phyloP scores from a whole-genome alignment of 352 stramenopile species.

The Peronosclerospora sorghi region DNA sequence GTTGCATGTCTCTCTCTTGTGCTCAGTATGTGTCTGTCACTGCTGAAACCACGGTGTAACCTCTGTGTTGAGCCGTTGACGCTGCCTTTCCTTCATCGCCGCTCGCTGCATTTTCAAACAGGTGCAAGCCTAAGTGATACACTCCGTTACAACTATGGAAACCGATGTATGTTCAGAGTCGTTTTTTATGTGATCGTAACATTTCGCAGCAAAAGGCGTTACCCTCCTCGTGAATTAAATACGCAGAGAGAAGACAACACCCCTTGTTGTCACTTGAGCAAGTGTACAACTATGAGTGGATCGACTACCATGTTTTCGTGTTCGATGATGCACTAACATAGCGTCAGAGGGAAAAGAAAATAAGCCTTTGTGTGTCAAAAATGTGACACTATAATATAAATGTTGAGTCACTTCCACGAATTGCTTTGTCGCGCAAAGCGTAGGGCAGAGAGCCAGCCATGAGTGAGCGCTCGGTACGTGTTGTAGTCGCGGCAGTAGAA shows the following conservation, averaged over 20 bases:
- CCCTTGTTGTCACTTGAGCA: no score
- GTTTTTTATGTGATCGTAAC: background rate
- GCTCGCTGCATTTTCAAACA: background rate
- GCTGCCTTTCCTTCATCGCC: conserved; percentile 8
- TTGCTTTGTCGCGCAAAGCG: background rate
- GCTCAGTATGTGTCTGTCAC: conserved; percentile 4
- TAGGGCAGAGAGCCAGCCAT: no score
- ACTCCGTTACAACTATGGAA: background rate
- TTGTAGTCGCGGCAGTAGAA: conserved; percentile 85
- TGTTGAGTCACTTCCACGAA: background rate
- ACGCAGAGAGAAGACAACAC: no score
- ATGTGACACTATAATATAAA: background rate
- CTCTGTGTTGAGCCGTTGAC: conserved; percentile 8
- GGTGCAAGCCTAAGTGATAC: no score
- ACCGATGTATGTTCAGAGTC: background rate
- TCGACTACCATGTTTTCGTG: no score
- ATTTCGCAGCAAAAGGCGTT: conserved; percentile 1
- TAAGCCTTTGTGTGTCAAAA: background rate
- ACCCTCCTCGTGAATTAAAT: conserved; percentile 2
- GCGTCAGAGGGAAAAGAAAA: no score
- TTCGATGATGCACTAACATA: no score
- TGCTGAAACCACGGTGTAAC: conserved; percentile 20
- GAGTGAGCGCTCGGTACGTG: conserved; percentile 33
- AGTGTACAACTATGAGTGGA: no score
- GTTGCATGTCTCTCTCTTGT: conserved; percentile 15